Evolutionary conservation across 2,329 filamentous ascomycete genomes (phyloP), one percentile per base, ranked within the genome.

Genomic region (Pestalotiopsis sp.): DNA sequence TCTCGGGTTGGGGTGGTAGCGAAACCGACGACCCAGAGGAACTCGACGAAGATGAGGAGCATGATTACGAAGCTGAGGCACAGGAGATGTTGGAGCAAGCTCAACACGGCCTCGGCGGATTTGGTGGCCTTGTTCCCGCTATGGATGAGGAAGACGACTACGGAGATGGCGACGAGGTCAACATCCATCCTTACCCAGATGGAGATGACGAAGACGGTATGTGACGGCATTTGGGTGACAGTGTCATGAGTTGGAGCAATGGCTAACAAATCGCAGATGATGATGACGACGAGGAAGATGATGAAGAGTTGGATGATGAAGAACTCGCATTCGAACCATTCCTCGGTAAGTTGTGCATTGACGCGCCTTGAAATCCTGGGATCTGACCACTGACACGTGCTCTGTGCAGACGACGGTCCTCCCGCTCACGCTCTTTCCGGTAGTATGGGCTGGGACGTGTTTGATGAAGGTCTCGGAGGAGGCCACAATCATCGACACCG

Each of bases 251-350:
- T 17, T 35, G n/a, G 11, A 44, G n/a, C 6, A 20, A 58, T 67
- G 52, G 22, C 38, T 52, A 63, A 62, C 71, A 75, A 70, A 77
- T 77, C 64, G 74, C 64, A n/a, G 38, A 26, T 56, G 22, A 26
- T 56, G 22, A 59, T 80, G 78, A 84, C 64, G 83, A 84, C 55
- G 86, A 87, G 5, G 86, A 88, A 4, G 92, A 94, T 60, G 90
- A 92, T 20, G 91, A 91, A 24, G 88, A 89, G 38, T 86, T 92
- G 72, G 90, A 90, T 58, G 91, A 93, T 64, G 88, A 89, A 22
- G 86, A 89, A 66, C 89, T 89, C 73, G 82, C 87, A 68, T 90
- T 88, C 69, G 87, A 88, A 26, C 85, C 85, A 39, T 88, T 86
- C 77, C 83, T 85, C 68, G 81, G 86, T 88, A 82, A 80, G 85